Evolutionary conservation across 139 green algal genomes (phyloP).

Genomic region (Trebouxia sp.): DNA sequence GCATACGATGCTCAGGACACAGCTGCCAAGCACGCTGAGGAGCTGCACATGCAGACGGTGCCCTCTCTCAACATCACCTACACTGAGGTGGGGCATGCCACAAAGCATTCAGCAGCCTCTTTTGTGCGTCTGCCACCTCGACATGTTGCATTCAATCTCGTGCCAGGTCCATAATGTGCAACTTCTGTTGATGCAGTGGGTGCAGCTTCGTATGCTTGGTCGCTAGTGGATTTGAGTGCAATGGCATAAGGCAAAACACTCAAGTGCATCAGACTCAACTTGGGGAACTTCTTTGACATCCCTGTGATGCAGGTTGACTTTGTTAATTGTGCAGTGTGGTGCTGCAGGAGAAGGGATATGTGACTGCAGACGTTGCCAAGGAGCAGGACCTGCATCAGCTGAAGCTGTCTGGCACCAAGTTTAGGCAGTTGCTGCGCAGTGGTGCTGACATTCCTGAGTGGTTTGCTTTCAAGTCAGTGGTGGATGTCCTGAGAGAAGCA

Average conservation of each 20-base stretch:
- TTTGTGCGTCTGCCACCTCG: not conserved
- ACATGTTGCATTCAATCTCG: not conserved
- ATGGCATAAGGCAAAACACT: too few species aligned
- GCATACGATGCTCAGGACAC: conserved; percentile 78
- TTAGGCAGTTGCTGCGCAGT: conserved; percentile 87
- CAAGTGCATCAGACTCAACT: too few species aligned
- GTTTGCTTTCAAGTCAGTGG: conserved; percentile 96
- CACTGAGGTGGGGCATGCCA: conserved; percentile 32
- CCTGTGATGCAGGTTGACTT: not conserved
- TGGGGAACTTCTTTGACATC: too few species aligned
- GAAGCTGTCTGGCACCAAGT: conserved; percentile 93
- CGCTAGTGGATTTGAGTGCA: not conserved
- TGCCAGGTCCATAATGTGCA: too few species aligned
- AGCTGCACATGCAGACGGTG: conserved; percentile 37
- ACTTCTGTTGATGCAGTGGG: too few species aligned
- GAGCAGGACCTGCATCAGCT: conserved; percentile 69
- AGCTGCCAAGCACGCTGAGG: conserved; percentile 36
- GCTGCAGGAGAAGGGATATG: conserved; percentile 81
- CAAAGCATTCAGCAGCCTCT: too few species aligned
- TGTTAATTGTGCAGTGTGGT: not conserved
- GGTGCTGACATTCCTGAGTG: conserved; percentile 95
- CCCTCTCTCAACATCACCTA: conserved; percentile 38
- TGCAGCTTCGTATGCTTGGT: too few species aligned
- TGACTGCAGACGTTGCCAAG: conserved; percentile 86
- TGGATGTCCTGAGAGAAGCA: conserved; percentile 83